phyloP scores from a whole-genome alignment of 2,329 filamentous ascomycete species.

The Cladosporium sp. region DNA sequence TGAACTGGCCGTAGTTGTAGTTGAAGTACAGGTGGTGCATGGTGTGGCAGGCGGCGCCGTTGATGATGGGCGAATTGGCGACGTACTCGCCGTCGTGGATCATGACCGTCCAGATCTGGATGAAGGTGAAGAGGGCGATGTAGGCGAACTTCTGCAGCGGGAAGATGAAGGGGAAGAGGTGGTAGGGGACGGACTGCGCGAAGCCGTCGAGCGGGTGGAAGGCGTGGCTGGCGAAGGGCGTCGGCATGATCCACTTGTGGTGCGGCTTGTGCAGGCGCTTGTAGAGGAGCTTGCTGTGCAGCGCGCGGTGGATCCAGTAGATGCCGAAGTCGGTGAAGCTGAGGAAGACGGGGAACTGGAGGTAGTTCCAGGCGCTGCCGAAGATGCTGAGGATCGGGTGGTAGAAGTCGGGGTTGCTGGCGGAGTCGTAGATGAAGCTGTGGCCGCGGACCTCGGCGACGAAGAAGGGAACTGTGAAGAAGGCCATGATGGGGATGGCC shows the following conservation, averaged over 20 bases:
- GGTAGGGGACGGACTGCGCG: constrained; percentile 82
- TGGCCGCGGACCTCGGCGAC: constrained; percentile 76
- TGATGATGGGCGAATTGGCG: constrained; percentile 82
- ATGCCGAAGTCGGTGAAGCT: constrained; percentile 83
- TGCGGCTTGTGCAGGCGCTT: constrained; percentile 91
- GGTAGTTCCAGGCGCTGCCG: constrained; percentile 56
- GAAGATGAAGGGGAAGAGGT: constrained; percentile 87
- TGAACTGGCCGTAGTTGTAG: constrained; percentile 94
- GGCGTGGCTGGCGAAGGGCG: constrained; percentile 83
- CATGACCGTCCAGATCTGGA: constrained; percentile 95
- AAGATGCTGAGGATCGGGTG: constrained; percentile 25
- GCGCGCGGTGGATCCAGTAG: constrained; percentile 83
- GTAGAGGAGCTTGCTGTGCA: constrained; percentile 77
- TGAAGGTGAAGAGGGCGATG: constrained; percentile 77
- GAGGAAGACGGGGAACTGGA: constrained; percentile 85
- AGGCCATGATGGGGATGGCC: constrained; percentile 74
- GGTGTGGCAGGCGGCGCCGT: constrained; percentile 89
- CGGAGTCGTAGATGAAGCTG: constrained; percentile 78
- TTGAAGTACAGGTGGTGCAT: constrained; percentile 85
- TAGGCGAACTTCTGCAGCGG: constrained; percentile 88
- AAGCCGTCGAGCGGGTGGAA: constrained; percentile 94
- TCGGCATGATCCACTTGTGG: constrained; percentile 99
- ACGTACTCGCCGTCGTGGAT: constrained; percentile 96
- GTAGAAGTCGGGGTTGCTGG: constrained; percentile 22
- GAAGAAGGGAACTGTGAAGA: constrained; percentile 77